phyloP scores from a whole-genome alignment of 2,329 filamentous ascomycete species.

The Dichotomopilus funicola region DNA sequence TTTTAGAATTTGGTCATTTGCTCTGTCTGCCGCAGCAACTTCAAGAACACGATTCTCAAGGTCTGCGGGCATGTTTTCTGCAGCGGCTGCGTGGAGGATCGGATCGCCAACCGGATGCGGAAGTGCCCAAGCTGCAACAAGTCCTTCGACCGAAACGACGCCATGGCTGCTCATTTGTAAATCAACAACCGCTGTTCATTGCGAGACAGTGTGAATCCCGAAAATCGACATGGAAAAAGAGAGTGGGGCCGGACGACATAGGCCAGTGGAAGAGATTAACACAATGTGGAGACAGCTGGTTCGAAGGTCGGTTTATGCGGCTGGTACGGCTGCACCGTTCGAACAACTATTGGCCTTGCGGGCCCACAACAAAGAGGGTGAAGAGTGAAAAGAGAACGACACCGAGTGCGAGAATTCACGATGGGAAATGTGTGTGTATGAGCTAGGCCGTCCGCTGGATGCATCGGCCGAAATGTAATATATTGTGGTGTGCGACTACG shows the following conservation, averaged over 20 bases:
- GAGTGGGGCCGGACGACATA: too few relatives aligned
- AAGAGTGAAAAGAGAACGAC: neutral
- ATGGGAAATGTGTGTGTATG: slow-evolving; percentile 6
- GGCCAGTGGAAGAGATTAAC: too few relatives aligned
- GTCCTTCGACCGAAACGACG: slow-evolving; percentile 84
- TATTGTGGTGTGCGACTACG: slow-evolving; percentile 13
- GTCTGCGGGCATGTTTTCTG: slow-evolving; percentile 95
- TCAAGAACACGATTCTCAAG: slow-evolving; percentile 91
- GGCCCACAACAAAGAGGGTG: neutral
- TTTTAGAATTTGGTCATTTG: slow-evolving; percentile 70
- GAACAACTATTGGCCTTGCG: neutral
- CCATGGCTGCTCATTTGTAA: slow-evolving; percentile 62
- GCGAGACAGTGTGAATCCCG: too few relatives aligned
- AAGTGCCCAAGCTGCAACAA: slow-evolving; percentile 94
- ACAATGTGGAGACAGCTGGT: too few relatives aligned
- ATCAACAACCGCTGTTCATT: neutral
- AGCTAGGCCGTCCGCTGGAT: neutral
- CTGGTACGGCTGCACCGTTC: too few relatives aligned
- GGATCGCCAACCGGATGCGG: slow-evolving; percentile 80
- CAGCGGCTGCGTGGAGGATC: slow-evolving; percentile 80
- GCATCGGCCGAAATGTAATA: slow-evolving; percentile 4
- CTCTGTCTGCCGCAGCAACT: slow-evolving; percentile 84
- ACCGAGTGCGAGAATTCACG: slow-evolving; percentile 3
- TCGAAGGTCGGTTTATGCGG: too few relatives aligned
- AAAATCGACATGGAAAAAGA: too few relatives aligned